Base-by-base conservation (phyloP, 129 eudicot species). In the Artemisia tridentata region DNA sequence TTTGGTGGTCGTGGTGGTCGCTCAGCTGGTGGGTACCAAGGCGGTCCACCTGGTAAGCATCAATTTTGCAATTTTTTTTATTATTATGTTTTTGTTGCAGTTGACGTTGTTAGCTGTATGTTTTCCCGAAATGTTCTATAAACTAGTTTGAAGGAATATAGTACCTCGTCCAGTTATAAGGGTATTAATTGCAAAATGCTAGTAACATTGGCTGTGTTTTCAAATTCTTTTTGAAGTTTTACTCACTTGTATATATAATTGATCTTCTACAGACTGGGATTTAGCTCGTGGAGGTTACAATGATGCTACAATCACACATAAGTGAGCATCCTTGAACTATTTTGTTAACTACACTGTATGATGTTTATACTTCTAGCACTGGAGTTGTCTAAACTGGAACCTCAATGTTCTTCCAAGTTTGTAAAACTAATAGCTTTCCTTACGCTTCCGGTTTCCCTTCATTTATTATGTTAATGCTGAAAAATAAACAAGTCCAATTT, bases 201-300 rank as follows among this genome's bases (percentile, higher is more conserved):
- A 38, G 45, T 38, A 59, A 18, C 38, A 27, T 3, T 21, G 55
- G 60, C 68, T 58, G 56, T 11, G 21, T 19, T 45, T 8, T 47
- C 67, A 2, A 43, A 16, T 72, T 17, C 20, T 15, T 65, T 51
- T 65, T 19, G 45, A 54, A 25, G 6, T 54, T 75, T 66, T 65
- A 53, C 23, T 27, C 45, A 6, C 17, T 11, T 66, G 31, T n/a
- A 23, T 55, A 1, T 54, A 59, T 6, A 38, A 38, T 38, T 38
- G 45, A 38, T 38, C 45, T 60, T 74, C 64, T 81, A 80, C 92
- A 92, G 98, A 89, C n/a, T 92, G 93, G 91, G 98, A 85, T 41
- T 81, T 89, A 17, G 84, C 86, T 62, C 96, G 96, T 41, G 96
- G 91, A 72, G 85, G 86, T 52, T 84, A 79, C 85, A 78, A 75